phyloP scores from a whole-genome alignment of 192 early-diverging fungal genomes.

The Phycomyces nitens region DNA sequence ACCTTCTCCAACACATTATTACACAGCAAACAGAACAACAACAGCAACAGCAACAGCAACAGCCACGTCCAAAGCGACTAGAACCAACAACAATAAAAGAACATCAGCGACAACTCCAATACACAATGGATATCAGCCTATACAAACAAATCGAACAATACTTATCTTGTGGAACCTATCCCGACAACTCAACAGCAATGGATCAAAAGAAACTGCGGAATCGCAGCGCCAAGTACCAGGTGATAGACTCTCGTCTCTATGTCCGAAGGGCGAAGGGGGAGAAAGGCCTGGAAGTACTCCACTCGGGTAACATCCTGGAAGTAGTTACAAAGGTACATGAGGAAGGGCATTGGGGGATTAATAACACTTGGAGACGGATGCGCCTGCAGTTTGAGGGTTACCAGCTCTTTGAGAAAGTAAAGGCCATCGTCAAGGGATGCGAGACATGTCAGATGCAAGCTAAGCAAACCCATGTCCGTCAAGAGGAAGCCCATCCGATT shows the following conservation, averaged over 20 bases:
- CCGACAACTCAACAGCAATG: neutral
- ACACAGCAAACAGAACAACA: too few species aligned
- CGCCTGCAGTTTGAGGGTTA: neutral
- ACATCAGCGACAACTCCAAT: neutral
- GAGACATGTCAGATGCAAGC: constrained; percentile 12
- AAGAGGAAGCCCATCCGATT: neutral
- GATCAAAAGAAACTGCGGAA: too few species aligned
- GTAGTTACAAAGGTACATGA: constrained; percentile 4
- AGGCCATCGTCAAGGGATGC: neutral
- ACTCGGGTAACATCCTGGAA: neutral
- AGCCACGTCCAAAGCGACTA: too few species aligned
- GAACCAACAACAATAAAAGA: too few species aligned
- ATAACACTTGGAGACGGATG: constrained; percentile 1
- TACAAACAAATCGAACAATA: neutral
- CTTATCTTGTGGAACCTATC: neutral
- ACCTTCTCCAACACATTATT: too few species aligned
- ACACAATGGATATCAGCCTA: neutral
- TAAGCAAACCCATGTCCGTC: neutral
- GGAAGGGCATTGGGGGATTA: constrained; percentile 10
- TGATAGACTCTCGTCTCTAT: neutral
- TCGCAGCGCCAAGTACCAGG: neutral
- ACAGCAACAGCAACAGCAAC: too few species aligned
- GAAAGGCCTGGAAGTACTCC: constrained; percentile 4
- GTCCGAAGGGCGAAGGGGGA: neutral
- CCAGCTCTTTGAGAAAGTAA: neutral